Base-by-base conservation (phyloP, 805 yeast genomes). In the Saccharomyces cerevisiae region DNA sequence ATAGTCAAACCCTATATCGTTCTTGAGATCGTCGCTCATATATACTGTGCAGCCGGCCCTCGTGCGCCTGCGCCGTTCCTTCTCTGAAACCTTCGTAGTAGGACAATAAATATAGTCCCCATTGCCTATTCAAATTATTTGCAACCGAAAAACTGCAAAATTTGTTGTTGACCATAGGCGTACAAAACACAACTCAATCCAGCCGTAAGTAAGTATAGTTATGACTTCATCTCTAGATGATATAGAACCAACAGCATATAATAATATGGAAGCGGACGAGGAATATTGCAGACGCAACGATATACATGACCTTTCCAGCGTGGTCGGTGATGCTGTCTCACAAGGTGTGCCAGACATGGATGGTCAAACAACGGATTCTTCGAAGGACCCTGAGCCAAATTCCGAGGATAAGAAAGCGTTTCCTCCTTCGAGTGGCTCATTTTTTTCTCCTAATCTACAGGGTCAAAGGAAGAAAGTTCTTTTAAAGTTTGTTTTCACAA, bases 381-480 rank as follows among this genome's bases (percentile, higher is more conserved):
- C 11, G 24, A 21, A 36, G 24, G 24, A 36, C 24, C 4, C 17
- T 13, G 9, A 36, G 11, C 41, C 21, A 14, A n/a, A n/a, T 4
- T 14, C 21, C 41, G 8, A 17, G 4, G 24, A 36, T 6, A 21
- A 17, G 1, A 10, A 2, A 6, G 11, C 3, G 24, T 4, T 17
- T 17, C 10, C 43, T n/a, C 17, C 22, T 8, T 5, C 24, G 2
- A 31, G n/a, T 31, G 36, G 36, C 14, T 31, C 36, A 13, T 58
- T 57, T 27, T 59, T 59, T 36, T 61, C 64, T 10, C 51, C 53
- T 17, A 46, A 54, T n/a, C 21, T 59, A 41, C 43, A 46, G 10
- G 49, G 36, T 9, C 52, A 55, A 17, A 56, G 64, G 31, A 55
- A 50, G 31, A 46, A 52, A 13, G 51, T 55, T 11, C 31, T 51